Evolutionary conservation across 441 rosid genomes (phyloP), one percentile per base, ranked within the genome.

Genomic region (Daphne laureola): DNA sequence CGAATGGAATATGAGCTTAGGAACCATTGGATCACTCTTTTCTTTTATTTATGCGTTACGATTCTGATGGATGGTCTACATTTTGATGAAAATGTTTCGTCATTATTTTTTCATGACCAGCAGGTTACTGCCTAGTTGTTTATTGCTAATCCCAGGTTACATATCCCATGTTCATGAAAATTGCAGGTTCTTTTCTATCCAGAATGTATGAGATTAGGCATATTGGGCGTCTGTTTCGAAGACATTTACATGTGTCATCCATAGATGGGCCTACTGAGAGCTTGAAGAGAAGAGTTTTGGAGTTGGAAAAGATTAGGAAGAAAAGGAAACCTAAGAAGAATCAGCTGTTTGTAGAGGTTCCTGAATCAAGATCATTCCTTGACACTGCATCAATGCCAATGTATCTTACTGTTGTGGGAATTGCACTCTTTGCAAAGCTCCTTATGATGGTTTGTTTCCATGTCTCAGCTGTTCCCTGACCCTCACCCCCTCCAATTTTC

Each of bases 341-440:
- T 43, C 73, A 76, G 54, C 63, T 89, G 31, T 80, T 89, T 50
- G 97, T 93, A 36, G 84, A 87, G 68, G 86, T 81, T 57, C 97
- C 98, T 0, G 92, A 80, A 46, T 81, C 97, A 9, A 68, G 50
- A 59, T 55, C 84, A 0, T 86, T 64, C 47, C 76, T 86, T 15
- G 98, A 92, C 67, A 86, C 94, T 11, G 86, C 96, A 7, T 73
- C 96, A 12, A 48, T 80, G 82, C 90, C 96, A 5, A 84, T 88
- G 96, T 41, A 68, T 66, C 86, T 92, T 36, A 57, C 83, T n/a
- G 83, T 73, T 25, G 85, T 79, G 36, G 96, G 86, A 53, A 70
- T 80, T 31, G 94, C 86, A 14, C 80, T 82, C 54, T 70, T 89
- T 53, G 90, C 82, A 0, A 89, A 89, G 78, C 76, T 86, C 46